phyloP scores from a whole-genome alignment of 371 early-diverging fungal species.

The Rhizopus sp. region DNA sequence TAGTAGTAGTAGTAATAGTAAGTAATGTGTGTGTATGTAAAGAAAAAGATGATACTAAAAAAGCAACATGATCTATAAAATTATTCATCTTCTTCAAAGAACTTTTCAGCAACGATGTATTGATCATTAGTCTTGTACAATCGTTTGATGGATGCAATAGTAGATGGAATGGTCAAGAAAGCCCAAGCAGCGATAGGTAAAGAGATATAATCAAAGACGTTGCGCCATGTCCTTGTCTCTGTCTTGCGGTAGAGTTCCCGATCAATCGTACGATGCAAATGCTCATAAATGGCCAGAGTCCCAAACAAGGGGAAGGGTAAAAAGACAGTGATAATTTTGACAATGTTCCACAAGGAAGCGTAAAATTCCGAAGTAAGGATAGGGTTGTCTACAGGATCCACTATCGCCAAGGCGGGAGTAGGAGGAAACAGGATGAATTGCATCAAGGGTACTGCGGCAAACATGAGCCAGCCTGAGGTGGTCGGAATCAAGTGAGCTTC shows the following conservation, averaged over 20 bases:
- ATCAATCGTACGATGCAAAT: slow-evolving; percentile 49
- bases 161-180: slow-evolving; percentile 60
- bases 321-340: slow-evolving; percentile 48
- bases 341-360: slow-evolving; percentile 45
- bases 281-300: slow-evolving; percentile 50
- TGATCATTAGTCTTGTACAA: slow-evolving; percentile 49
- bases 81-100: slow-evolving; percentile 41
- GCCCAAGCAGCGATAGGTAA: slow-evolving; percentile 61
- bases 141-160: slow-evolving; percentile 53
- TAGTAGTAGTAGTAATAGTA: not conserved
- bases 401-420: slow-evolving; percentile 36
- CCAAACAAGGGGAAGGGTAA: slow-evolving; percentile 50
- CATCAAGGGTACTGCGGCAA: slow-evolving; percentile 60
- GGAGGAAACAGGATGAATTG: slow-evolving; percentile 55
- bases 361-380: slow-evolving; percentile 49
- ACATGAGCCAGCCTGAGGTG: slow-evolving; percentile 64
- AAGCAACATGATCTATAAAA: not conserved
- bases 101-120: slow-evolving; percentile 59
- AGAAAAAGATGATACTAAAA: not conserved
- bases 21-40: not conserved
- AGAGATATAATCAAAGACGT: slow-evolving; percentile 50
- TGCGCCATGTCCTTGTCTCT: slow-evolving; percentile 50
- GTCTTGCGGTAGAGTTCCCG: slow-evolving; percentile 47
- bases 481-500: slow-evolving; percentile 62
- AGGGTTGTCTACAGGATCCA: slow-evolving; percentile 49